Evolutionary conservation across 139 green algal genomes (phyloP).

Genomic region (Bryopsis sp.): DNA sequence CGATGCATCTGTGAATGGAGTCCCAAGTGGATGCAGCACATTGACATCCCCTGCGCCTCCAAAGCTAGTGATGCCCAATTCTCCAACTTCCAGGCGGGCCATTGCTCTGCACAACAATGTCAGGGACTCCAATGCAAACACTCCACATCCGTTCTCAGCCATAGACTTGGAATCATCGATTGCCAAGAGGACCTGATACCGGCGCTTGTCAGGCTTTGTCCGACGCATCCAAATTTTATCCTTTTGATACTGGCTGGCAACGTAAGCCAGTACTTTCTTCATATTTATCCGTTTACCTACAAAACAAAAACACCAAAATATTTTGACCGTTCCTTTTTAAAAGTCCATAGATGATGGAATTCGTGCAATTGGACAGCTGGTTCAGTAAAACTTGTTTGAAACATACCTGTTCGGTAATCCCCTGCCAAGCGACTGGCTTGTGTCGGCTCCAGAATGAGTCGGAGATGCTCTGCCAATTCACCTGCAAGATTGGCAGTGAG

Average conservation of each 20-base stretch:
- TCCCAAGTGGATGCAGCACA: slow-evolving; percentile 72
- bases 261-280: slow-evolving; percentile 97
- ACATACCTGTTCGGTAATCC: slow-evolving; percentile 78
- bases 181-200: slow-evolving; percentile 86
- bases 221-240: slow-evolving; percentile 99
- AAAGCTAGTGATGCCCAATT: slow-evolving; percentile 87
- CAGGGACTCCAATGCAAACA: slow-evolving; percentile 85
- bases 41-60: slow-evolving; percentile 60
- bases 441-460: slow-evolving; percentile 90
- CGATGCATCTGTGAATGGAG: slow-evolving; percentile 74
- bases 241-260: slow-evolving; percentile 88
- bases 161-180: slow-evolving; percentile 90
- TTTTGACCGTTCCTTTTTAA: neutral
- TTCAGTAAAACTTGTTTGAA: too few relatives aligned
- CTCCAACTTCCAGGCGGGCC: slow-evolving; percentile 79
- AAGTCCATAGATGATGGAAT: too few relatives aligned
- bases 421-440: slow-evolving; percentile 69
- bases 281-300: slow-evolving; percentile 97
- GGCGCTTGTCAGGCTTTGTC: slow-evolving; percentile 83
- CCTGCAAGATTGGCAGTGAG: slow-evolving; percentile 48
- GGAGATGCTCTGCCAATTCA: slow-evolving; percentile 94
- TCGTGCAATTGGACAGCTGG: too few relatives aligned
- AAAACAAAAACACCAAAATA: neutral
- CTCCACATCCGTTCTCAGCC: slow-evolving; percentile 74
- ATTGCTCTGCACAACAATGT: slow-evolving; percentile 78